phyloP scores from a whole-genome alignment of 345 rosid species.

The Limnanthes douglasii region DNA sequence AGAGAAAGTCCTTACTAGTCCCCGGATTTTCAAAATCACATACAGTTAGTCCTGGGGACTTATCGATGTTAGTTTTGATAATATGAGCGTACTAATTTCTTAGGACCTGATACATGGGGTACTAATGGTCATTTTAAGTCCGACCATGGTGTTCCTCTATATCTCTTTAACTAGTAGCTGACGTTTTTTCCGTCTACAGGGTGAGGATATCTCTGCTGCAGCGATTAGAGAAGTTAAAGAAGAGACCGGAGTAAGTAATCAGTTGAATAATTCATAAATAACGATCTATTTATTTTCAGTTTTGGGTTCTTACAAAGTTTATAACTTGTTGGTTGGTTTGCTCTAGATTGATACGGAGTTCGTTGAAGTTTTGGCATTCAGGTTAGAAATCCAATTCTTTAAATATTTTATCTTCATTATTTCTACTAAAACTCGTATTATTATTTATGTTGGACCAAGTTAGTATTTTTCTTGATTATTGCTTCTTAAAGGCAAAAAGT shows the following conservation, averaged over 20 bases:
- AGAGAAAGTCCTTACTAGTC: no score
- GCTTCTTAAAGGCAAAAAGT: no score
- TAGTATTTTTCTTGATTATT: conserved; percentile 1
- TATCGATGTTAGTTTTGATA: neutral
- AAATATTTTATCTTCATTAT: neutral
- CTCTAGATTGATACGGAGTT: conserved; percentile 50
- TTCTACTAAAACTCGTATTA: neutral
- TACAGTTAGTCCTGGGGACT: no score
- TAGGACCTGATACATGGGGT: no score
- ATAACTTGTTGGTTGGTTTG: conserved; percentile 3
- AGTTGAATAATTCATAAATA: neutral
- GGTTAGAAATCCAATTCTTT: conserved; percentile 14
- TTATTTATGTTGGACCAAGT: neutral
- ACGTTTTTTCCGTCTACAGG: conserved; percentile 23
- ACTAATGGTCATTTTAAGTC: neutral
- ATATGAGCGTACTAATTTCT: neutral
- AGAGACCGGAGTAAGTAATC: conserved; percentile 65
- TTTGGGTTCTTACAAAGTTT: neutral
- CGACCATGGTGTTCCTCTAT: neutral
- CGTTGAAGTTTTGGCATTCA: conserved; percentile 46
- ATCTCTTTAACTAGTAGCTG: neutral
- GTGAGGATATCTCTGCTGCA: conserved; percentile 53
- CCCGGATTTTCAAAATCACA: no score
- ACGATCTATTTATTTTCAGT: neutral
- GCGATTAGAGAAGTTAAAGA: conserved; percentile 72